Evolutionary conservation across 768 basidiomycete species (phyloP), one percentile per base, ranked within the genome.

Genomic region (Agrocybe chaxingu): DNA sequence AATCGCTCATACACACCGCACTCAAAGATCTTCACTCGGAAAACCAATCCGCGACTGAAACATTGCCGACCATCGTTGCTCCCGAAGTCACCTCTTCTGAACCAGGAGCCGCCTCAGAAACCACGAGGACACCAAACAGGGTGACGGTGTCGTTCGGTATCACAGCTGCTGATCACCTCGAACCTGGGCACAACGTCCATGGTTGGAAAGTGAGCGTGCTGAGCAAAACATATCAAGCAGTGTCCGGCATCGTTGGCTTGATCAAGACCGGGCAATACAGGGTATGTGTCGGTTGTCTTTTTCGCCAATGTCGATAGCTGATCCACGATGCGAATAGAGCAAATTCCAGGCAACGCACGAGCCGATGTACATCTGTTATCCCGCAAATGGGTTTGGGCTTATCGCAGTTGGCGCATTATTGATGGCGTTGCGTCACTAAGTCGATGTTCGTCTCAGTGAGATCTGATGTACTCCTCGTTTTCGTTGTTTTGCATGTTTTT

Each of bases 191-290:
- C 37, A 48, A 48, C 32, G n/a, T 48, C 13, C 19, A 38, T 7
- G 47, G 47, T 4, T 48, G 47, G 47, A 48, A n/a, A 29, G 19
- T 48, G 30, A 48, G 12, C 13, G 47, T 48, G 7, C 39, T 48
- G 18, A 41, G 47, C 18, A 30, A 34, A 39, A 48, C 47, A 8
- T 48, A 48, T 13, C 38, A 48, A 34, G 47, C 47, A 8, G 47
- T 48, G 18, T 48, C 47, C 13, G 47, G 47, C 11, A 33, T 48
- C 13, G 24, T 19, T 36, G 37, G 47, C 2, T 11, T 42, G 29
- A 30, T 40, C 8, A 42, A 24, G 24, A 24, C 5, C 3, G 24
- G 24, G 24, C 24, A 24, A 5, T 24, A 48, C 31, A 45, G 43
- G 11, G 43, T 45, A 45, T 11, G 43, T 29, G 2, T 9, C 18